Evolutionary conservation across 257 asterid genomes (phyloP).

Genomic region (Euphrasia confusa): DNA sequence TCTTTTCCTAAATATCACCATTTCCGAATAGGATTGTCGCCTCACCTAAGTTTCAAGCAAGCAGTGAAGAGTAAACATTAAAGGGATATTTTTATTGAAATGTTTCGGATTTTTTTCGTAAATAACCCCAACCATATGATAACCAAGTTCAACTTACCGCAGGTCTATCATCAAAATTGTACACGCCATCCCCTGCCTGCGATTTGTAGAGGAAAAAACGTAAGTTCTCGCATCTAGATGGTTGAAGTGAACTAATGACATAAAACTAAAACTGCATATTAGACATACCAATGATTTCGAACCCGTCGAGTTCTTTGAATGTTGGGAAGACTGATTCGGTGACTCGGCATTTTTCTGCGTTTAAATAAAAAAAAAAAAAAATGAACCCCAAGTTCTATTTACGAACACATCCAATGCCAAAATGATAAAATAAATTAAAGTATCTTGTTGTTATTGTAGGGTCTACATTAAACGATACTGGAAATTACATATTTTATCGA

Average conservation of each 20-base stretch:
- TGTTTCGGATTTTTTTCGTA: neutral
- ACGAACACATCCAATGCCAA: too few relatives aligned
- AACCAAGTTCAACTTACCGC: slow-evolving; percentile 45
- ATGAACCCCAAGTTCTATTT: too few relatives aligned
- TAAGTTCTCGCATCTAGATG: neutral
- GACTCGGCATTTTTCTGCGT: slow-evolving; percentile 34
- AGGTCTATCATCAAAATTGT: slow-evolving; percentile 40
- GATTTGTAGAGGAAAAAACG: neutral
- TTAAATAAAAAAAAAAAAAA: too few relatives aligned
- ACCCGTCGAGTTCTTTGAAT: slow-evolving; percentile 20
- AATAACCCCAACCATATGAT: neutral
- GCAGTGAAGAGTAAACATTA: neutral
- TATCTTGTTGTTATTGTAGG: too few relatives aligned
- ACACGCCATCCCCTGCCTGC: slow-evolving; percentile 39
- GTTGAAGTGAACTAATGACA: neutral
- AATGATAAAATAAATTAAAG: neutral
- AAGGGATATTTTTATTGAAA: neutral
- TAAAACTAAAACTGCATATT: slow-evolving; percentile 12
- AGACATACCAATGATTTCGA: slow-evolving; percentile 37
- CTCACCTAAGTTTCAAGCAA: slow-evolving; percentile 51
- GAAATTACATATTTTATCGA: neutral
- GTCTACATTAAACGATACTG: too few relatives aligned
- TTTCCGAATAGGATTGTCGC: slow-evolving; percentile 54
- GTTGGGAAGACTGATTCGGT: slow-evolving; percentile 24
- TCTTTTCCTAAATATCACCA: slow-evolving; percentile 53